Evolutionary conservation across 192 early-diverging fungal species (phyloP).

Genomic region (Coemansia sp.): DNA sequence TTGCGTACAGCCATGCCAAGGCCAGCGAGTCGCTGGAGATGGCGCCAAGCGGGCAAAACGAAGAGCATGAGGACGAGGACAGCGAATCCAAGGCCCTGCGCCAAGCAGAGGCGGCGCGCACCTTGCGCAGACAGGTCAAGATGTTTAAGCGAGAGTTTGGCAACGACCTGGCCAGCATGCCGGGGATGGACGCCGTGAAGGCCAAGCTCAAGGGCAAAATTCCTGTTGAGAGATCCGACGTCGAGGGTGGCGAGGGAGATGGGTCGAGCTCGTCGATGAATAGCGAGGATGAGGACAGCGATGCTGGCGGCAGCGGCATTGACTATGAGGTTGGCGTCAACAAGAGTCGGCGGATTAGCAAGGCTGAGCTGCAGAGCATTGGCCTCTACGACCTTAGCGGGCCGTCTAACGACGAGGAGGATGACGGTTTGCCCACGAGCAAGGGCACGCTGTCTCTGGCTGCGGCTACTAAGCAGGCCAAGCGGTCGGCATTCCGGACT

Average conservation of each 20-base stretch:
- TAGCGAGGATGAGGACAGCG: background rate
- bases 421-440: background rate
- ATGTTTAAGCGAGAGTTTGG: conserved; percentile 42
- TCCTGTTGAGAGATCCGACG: background rate
- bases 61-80: conserved; percentile 14
- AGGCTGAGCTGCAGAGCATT: background rate
- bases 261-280: background rate
- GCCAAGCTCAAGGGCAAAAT: conserved; percentile 14
- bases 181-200: conserved; percentile 22
- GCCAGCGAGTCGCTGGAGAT: background rate
- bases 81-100: conserved; percentile 9
- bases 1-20: conserved; percentile 8
- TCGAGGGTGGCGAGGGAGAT: conserved; percentile 2
- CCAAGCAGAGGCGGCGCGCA: conserved; percentile 21
- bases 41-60: background rate
- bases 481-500: conserved; percentile 34
- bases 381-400: conserved; percentile 2
- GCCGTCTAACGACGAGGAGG: conserved; percentile 1
- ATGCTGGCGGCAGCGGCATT: background rate
- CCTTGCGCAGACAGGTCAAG: conserved; percentile 33
- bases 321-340: background rate
- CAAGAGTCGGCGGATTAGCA: background rate
- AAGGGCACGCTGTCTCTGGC: conserved; percentile 25
- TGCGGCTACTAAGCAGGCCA: conserved; percentile 27
- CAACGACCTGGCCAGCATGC: conserved; percentile 18